These are phyloP conservation scores for Tetracentron sinense DNA, from an alignment of 164 flowering plant genomes.

Conservation along the genomic window DNA sequence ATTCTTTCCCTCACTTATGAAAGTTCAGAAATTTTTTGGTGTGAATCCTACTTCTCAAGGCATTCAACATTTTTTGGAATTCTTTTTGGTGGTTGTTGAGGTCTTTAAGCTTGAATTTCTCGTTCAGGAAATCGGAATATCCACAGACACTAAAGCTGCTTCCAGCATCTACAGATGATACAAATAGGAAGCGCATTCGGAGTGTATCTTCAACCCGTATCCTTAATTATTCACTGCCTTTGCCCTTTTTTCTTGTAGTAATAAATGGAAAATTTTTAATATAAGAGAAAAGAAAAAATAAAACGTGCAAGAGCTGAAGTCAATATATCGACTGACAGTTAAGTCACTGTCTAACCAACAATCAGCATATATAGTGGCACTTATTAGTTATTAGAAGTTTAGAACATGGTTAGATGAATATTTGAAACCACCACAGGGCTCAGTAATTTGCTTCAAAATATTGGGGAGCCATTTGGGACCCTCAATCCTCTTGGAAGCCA, in stretches of 20 bases:
- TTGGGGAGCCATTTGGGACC: too few species aligned
- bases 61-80: too few species aligned
- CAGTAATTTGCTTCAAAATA: too few species aligned
- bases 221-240: constrained; percentile 30
- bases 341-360: background rate
- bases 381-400: too few species aligned
- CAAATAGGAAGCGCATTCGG: constrained; percentile 45
- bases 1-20: constrained; percentile 29
- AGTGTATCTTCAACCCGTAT: constrained; percentile 64
- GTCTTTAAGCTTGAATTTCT: constrained; percentile 11
- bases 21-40: constrained; percentile 55
- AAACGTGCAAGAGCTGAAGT: background rate
- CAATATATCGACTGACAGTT: background rate
- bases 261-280: background rate
- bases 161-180: constrained; percentile 57
- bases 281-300: background rate
- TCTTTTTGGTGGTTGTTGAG: constrained; percentile 5
- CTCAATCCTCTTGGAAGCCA: background rate
- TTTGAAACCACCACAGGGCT: too few species aligned
- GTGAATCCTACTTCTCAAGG: constrained; percentile 1
- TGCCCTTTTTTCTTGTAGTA: background rate
- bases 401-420: too few species aligned
- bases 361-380: too few species aligned
- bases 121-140: constrained; percentile 59
- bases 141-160: constrained; percentile 51